Base-by-base conservation (phyloP, 2,329 filamentous ascomycete species). In the Fusarium sp. region DNA sequence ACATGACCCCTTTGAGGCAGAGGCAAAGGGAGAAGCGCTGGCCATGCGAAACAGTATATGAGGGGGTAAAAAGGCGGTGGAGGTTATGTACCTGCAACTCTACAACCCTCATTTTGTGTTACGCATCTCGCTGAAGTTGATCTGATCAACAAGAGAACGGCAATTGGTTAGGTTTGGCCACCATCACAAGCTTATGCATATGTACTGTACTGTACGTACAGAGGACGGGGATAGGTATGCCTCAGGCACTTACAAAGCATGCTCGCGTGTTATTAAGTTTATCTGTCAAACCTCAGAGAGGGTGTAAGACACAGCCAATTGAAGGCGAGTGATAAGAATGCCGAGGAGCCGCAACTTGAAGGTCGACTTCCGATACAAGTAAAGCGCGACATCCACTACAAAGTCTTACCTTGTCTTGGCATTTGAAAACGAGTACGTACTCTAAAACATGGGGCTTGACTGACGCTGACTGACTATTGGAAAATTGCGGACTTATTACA, bases 291-390 rank as follows among this genome's bases (percentile, higher is more conserved):
- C 23, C 28, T n/a, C 11, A 37, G 40, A 57, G 48, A 68, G 50
- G 57, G 45, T 67, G 48, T 30, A 50, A 53, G 45, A 46, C 20
- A 50, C 21, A 37, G 21, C 69, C 69, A 72, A 72, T 68, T 16
- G 46, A 21, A 27, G 21, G 13, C 9, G n/a, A 45, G 30, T 55
- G 69, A 72, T 71, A 72, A 72, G 69, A 46, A 59, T 48, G 56
- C 53, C 59, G 48, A 60, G 69, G 66, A 72, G 66, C 69, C 69
- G 66, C 69, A 72, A 34, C 37, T 59, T 69, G 68, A 69, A 64
- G 58, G 54, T 67, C 56, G 66, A 70, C 68, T 70, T 71, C 68
- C 68, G 55, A 68, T 64, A 71, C 41, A 71, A 68, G 68, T 68
- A 71, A 68, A 57, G 68, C 48, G 59, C 46, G 43, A 25, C 28